Evolutionary conservation across 257 asterid genomes (phyloP), one percentile per base, ranked within the genome.

Genomic region (Fraxinus americana): DNA sequence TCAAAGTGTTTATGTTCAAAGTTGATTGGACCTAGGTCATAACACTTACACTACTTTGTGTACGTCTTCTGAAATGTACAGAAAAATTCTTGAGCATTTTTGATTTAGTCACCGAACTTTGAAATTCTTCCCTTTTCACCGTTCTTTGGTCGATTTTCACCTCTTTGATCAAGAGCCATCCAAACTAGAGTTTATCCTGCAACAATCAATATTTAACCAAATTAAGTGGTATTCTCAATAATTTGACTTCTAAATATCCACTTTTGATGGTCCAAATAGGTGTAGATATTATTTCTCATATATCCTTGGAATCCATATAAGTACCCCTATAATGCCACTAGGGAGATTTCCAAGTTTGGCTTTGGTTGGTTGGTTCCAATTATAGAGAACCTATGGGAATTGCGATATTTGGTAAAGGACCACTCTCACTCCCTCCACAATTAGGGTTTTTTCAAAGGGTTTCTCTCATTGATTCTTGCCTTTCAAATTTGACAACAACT

Each of bases 391-490:
- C 95, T 35, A 83, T 85, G 74, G 97, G 97, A 68, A 90, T 91
- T 27, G 93, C 76, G 14, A 93, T 95, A 45, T 91, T 91, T 48
- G 97, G 95, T n/a, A 90, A 74, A 82, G 97, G 97, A 11, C 86
- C 90, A 13, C 90, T 91, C 36, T 91, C 95, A 19, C 86, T 91
- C 23, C 93, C 93, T 82, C 87, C 95, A 17, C 97, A 91, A 73
- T 72, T 90, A 83, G 97, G 95, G 82, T 90, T 91, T 72, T 80
- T 78, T 32, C 86, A 81, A 43, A 88, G 81, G 93, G 97, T 0
- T 91, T 91, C 75, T 90, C 97, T 52, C 90, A 90, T 75, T 91
- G 97, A 72, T 90, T 91, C 86, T 87, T 91, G 87, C 89, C 97
- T 41, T 91, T 88, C 84, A 85, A 85, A 82, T 91, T 73, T 79